phyloP scores from a whole-genome alignment of 768 basidiomycete genomes.

The Dioszegia crocea region DNA sequence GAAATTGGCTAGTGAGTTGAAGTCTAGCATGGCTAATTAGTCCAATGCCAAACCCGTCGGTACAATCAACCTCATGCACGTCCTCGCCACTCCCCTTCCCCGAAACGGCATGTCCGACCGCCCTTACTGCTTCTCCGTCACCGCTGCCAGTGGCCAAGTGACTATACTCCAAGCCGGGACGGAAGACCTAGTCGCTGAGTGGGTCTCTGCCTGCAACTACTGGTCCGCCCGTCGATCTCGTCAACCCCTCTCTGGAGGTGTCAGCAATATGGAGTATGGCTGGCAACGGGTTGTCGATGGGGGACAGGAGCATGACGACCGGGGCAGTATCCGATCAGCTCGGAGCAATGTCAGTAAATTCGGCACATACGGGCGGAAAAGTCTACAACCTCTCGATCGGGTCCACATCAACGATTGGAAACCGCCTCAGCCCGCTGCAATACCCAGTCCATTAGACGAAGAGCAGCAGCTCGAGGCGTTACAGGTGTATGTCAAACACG shows the following conservation, averaged over 20 bases:
- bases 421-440: constrained; percentile 74
- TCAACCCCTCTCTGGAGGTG: constrained; percentile 90
- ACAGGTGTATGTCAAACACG: constrained; percentile 67
- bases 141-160: constrained; percentile 79
- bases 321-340: constrained; percentile 64
- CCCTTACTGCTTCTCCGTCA: constrained; percentile 91
- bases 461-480: constrained; percentile 88
- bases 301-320: constrained; percentile 55
- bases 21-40: background rate
- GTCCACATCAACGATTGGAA: constrained; percentile 90
- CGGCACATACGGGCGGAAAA: constrained; percentile 25
- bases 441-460: constrained; percentile 82
- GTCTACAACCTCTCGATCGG: constrained; percentile 57
- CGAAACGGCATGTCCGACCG: constrained; percentile 90
- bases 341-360: constrained; percentile 16
- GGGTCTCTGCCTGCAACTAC: constrained; percentile 99
- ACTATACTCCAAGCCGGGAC: constrained; percentile 99
- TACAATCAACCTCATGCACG: constrained; percentile 77
- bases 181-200: constrained; percentile 96
- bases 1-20: constrained; percentile 89
- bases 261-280: constrained; percentile 99
- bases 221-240: constrained; percentile 96
- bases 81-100: constrained; percentile 78
- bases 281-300: constrained; percentile 69
- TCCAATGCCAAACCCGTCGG: constrained; percentile 80